A percentile compares a stretch with the other conserved stretches of the same genome.
These are phyloP conservation scores for Clathrospora elynae DNA, from an alignment of 2,329 filamentous ascomycete species.

Conservation along the genomic window DNA sequence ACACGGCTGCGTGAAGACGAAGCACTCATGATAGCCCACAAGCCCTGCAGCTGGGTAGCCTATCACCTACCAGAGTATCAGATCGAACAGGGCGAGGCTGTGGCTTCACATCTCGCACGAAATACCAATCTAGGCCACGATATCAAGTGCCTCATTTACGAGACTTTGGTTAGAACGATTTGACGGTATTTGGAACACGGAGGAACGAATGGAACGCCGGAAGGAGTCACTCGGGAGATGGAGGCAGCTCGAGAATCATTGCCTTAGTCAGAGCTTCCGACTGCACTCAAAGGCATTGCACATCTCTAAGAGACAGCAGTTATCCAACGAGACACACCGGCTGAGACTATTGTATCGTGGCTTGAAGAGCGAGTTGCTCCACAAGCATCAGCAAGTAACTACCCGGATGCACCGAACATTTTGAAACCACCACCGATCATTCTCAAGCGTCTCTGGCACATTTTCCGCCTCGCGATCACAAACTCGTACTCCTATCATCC, in stretches of 20 bases:
- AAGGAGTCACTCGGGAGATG: neutral
- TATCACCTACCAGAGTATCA: constrained; percentile 10
- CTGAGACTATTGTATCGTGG: neutral
- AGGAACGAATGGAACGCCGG: neutral
- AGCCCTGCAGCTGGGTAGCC: constrained; percentile 15
- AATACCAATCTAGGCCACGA: neutral
- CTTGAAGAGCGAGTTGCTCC: constrained; percentile 1
- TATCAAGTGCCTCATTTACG: constrained; percentile 5
- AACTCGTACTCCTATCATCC: constrained; percentile 8
- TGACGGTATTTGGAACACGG: neutral
- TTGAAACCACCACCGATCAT: constrained; percentile 5
- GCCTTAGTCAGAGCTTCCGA: constrained; percentile 9
- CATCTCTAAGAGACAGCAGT: constrained; percentile 9
- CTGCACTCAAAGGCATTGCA: constrained; percentile 7
- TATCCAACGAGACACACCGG: constrained; percentile 8
- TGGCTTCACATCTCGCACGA: constrained; percentile 2
- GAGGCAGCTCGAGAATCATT: neutral
- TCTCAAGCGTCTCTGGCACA: constrained; percentile 15
- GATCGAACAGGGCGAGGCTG: neutral
- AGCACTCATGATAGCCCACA: constrained; percentile 6
- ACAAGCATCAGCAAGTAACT: neutral
- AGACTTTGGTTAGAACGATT: neutral
- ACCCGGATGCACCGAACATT: neutral
- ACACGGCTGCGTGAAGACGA: constrained; percentile 12
- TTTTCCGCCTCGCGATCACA: constrained; percentile 10